A percentile compares a stretch with the other conserved stretches of the same genome.
Conservation (phyloP, 106 monocot genomes). For the Allium cepa region DNA sequence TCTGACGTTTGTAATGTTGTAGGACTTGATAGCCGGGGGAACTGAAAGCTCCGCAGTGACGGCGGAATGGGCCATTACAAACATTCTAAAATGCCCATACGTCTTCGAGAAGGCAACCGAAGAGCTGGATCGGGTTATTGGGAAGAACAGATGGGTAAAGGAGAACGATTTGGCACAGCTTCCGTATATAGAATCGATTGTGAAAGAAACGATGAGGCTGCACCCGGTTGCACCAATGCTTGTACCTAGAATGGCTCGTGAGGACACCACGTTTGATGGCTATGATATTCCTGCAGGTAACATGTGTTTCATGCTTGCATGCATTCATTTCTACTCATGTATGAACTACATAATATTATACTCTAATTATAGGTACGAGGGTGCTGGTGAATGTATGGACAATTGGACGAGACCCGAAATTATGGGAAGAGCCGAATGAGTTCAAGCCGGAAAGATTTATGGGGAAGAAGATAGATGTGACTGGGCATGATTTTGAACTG, state of each 20-base stretch:
- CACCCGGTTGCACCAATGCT: slow-evolving; percentile 61
- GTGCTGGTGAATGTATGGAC: slow-evolving; percentile 31
- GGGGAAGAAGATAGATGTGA: slow-evolving; percentile 37
- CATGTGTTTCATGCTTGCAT: not conserved
- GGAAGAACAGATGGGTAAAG: slow-evolving; percentile 37
- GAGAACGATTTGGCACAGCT: slow-evolving; percentile 38
- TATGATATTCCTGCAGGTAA: slow-evolving; percentile 25
- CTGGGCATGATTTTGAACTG: slow-evolving; percentile 42
- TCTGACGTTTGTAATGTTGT: not conserved
- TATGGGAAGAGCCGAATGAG: slow-evolving; percentile 44
- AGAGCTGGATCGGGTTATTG: slow-evolving; percentile 56
- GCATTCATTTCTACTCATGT: too few species aligned
- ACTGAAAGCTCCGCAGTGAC: slow-evolving; percentile 54
- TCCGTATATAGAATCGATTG: slow-evolving; percentile 45
- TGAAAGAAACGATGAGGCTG: slow-evolving; percentile 58
- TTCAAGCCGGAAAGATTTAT: slow-evolving; percentile 56
- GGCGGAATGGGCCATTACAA: slow-evolving; percentile 62
- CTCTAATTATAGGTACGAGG: not conserved
- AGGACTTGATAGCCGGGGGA: slow-evolving; percentile 62
- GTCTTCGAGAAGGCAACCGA: slow-evolving; percentile 39
- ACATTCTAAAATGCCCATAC: slow-evolving; percentile 43
- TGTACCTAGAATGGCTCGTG: slow-evolving; percentile 31
- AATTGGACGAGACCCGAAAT: slow-evolving; percentile 15
- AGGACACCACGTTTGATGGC: slow-evolving; percentile 26
- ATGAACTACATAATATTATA: too few species aligned